These are phyloP conservation scores for Perkinsus marinus DNA, from an alignment of 169 alveolate genomes.

Conservation along the genomic window DNA sequence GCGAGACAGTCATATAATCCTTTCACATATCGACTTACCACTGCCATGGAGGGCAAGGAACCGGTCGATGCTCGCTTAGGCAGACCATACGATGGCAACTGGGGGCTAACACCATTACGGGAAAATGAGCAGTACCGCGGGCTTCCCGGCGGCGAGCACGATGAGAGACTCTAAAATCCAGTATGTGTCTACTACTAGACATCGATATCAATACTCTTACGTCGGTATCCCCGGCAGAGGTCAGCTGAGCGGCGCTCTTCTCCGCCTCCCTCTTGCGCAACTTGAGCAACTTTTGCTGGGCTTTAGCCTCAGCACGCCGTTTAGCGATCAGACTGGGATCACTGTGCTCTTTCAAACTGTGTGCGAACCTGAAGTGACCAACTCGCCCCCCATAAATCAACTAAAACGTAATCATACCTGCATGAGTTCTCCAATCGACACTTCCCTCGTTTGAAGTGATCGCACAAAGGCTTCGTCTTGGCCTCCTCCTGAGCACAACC, in stretches of 20 bases:
- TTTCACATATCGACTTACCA: neutral
- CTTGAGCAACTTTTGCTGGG: neutral
- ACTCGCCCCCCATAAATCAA: no score
- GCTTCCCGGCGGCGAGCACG: neutral
- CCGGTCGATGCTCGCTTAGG: neutral
- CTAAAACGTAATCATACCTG: neutral
- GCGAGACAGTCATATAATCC: neutral
- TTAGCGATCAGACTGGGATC: neutral
- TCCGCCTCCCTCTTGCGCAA: neutral
- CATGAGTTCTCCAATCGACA: neutral
- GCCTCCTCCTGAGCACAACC: neutral
- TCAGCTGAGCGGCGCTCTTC: neutral
- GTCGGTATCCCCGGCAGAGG: neutral
- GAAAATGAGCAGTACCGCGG: neutral
- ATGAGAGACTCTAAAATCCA: neutral
- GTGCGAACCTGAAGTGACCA: neutral
- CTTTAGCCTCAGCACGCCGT: neutral
- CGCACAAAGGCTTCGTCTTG: neutral
- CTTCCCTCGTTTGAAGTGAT: neutral
- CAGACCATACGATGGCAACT: neutral
- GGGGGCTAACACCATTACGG: neutral
- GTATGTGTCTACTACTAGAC: neutral
- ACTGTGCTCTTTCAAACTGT: neutral
- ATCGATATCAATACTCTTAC: neutral
- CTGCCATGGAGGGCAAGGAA: neutral